A percentile compares a stretch with the other conserved stretches of the same genome.
Evolutionary conservation across 495 filamentous ascomycete genomes (phyloP).

Genomic region (Penicillium bovifimosum): DNA sequence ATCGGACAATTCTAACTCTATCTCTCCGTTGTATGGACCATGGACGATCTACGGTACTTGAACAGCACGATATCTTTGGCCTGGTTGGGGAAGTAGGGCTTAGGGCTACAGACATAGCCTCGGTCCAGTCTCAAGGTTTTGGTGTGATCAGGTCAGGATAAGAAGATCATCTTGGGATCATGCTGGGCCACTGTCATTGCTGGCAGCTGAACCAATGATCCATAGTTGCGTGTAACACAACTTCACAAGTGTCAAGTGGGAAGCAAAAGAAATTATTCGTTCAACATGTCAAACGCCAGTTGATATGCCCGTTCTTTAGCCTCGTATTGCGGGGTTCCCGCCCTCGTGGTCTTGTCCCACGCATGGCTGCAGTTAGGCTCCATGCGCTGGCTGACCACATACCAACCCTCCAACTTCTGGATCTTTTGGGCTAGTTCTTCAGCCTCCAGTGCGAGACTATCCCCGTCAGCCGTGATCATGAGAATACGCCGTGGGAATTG

Average conservation of each 20-base stretch:
- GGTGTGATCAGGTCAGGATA: constrained; percentile 15
- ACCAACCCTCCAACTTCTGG: constrained; percentile 18
- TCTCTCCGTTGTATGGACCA: neutral
- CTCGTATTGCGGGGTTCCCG: constrained; percentile 21
- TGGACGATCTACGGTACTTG: neutral
- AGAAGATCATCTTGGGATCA: too few relatives aligned
- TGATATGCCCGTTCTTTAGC: constrained; percentile 35
- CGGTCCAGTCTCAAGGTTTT: constrained; percentile 12
- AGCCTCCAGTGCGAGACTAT: constrained; percentile 38
- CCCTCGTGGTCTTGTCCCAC: constrained; percentile 31
- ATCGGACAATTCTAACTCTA: neutral
- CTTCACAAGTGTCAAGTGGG: too few relatives aligned
- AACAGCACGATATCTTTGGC: neutral
- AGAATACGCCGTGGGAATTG: constrained; percentile 37
- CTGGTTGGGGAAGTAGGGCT: constrained; percentile 14
- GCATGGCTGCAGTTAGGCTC: constrained; percentile 34
- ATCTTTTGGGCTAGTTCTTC: constrained; percentile 37
- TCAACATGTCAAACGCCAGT: constrained; percentile 32
- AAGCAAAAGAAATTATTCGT: constrained; percentile 7
- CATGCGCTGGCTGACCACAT: constrained; percentile 39
- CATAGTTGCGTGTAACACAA: too few relatives aligned
- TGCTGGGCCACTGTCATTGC: too few relatives aligned
- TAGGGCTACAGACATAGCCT: constrained; percentile 16
- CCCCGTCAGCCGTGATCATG: constrained; percentile 40
- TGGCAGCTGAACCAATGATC: too few relatives aligned